Percentiles rank a stretch among this genome's conserved stretches.
Conservation (phyloP, 1,284 basidiomycete species). For the Apiotrichum sp. region DNA sequence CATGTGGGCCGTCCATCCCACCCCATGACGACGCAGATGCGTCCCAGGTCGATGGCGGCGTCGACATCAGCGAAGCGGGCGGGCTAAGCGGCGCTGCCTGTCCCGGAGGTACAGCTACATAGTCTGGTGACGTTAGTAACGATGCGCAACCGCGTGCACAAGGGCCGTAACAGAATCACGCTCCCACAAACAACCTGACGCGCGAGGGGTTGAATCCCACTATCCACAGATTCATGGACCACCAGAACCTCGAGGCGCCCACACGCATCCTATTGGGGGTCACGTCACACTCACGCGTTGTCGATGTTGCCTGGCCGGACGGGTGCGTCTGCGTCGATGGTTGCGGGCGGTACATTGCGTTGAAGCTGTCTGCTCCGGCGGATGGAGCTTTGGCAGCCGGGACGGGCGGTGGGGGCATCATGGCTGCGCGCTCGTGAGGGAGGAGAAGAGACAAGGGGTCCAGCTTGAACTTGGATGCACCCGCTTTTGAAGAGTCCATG, state of each 20-base stretch:
- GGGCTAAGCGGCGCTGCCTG: slow-evolving; percentile 31
- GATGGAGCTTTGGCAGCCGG: neutral
- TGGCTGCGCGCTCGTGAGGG: slow-evolving; percentile 37
- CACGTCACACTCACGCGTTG: slow-evolving; percentile 5
- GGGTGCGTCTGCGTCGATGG: neutral
- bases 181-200: too few species aligned
- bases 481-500: slow-evolving; percentile 1
- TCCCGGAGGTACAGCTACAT: slow-evolving; percentile 14
- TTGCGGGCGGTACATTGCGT: slow-evolving; percentile 6
- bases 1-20: slow-evolving; percentile 20
- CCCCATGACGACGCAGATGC: slow-evolving; percentile 20
- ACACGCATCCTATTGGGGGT: too few species aligned
- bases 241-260: too few species aligned
- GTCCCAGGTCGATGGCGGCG: slow-evolving; percentile 35
- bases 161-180: too few species aligned
- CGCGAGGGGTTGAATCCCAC: too few species aligned
- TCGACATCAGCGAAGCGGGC: slow-evolving; percentile 35
- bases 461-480: slow-evolving; percentile 37
- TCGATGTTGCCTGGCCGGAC: neutral
- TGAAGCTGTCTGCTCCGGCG: neutral
- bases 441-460: slow-evolving; percentile 45
- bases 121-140: slow-evolving; percentile 6
- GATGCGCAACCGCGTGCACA: too few species aligned
- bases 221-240: too few species aligned
- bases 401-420: slow-evolving; percentile 3